These are phyloP conservation scores for Macadamia tetraphylla DNA, from an alignment of 164 flowering plant species.

Conservation along the genomic window DNA sequence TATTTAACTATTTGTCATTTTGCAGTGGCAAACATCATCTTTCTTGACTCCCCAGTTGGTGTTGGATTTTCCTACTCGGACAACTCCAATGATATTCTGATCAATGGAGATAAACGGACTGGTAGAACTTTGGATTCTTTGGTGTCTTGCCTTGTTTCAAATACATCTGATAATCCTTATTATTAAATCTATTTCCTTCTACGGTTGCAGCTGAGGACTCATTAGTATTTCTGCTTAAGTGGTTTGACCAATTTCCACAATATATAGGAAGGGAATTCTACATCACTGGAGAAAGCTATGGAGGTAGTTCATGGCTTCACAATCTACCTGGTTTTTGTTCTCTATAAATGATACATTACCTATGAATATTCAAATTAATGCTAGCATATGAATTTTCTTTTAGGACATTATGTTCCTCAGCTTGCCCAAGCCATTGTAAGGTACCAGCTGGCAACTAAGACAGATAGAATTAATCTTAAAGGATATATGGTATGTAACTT, in stretches of 20 bases:
- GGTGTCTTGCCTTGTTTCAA: background rate
- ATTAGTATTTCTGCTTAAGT: conserved; percentile 50
- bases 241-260: conserved; percentile 81
- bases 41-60: conserved; percentile 85
- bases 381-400: conserved; percentile 1
- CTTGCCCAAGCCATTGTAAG: conserved; percentile 76
- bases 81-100: conserved; percentile 52
- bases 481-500: conserved; percentile 73
- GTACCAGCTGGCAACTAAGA: conserved; percentile 31
- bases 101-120: conserved; percentile 78
- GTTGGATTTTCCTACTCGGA: conserved; percentile 87
- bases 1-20: conserved; percentile 3
- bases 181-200: background rate
- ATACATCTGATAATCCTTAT: background rate
- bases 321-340: background rate
- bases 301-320: conserved; percentile 34
- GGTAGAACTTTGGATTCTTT: conserved; percentile 32
- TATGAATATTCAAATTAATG: background rate
- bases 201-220: conserved; percentile 61
- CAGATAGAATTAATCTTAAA: conserved; percentile 61
- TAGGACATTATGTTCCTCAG: conserved; percentile 99
- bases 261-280: conserved; percentile 74
- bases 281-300: conserved; percentile 84
- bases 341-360: background rate
- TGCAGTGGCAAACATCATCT: conserved; percentile 82